Conservation (phyloP, 441 rosid genomes). For the Populus hybrid region DNA sequence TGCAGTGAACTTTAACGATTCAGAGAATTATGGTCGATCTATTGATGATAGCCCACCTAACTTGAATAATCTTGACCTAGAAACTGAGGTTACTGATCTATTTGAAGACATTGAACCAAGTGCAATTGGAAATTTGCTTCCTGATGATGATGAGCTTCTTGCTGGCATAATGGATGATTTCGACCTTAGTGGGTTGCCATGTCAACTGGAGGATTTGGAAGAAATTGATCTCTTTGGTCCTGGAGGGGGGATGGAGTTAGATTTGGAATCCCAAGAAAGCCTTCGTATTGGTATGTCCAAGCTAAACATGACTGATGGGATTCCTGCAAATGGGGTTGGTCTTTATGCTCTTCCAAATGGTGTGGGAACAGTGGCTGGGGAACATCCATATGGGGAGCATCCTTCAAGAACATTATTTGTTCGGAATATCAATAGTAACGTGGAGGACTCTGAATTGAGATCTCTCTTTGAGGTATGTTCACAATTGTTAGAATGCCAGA, state of each 20-base stretch:
- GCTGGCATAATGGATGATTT: constrained; percentile 76
- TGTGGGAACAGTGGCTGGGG: constrained; percentile 64
- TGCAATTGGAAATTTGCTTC: constrained; percentile 56
- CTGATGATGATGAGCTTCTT: constrained; percentile 78
- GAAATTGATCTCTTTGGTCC: constrained; percentile 74
- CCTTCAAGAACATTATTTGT: constrained; percentile 90
- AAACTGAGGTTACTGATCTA: constrained; percentile 48
- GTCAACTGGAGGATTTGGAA: constrained; percentile 66
- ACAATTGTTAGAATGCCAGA: background rate
- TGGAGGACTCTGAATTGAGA: constrained; percentile 73
- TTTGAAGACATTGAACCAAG: constrained; percentile 46
- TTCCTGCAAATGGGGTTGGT: constrained; percentile 45
- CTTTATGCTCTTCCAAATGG: constrained; percentile 53
- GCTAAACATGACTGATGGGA: constrained; percentile 48
- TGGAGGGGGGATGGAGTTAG: constrained; percentile 82
- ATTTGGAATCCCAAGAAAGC: constrained; percentile 54
- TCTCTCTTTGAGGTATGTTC: constrained; percentile 72
- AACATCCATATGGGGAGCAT: constrained; percentile 88
- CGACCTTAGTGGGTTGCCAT: constrained; percentile 63
- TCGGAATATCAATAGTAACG: constrained; percentile 82
- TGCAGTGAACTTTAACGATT: constrained; percentile 66
- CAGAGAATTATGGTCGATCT: constrained; percentile 40
- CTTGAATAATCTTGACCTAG: constrained; percentile 32
- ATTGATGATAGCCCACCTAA: constrained; percentile 48
- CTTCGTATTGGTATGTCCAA: constrained; percentile 43